Percentiles rank a stretch among this genome's conserved stretches.
Evolutionary conservation across 2,329 filamentous ascomycete species (phyloP).

Genomic region (Tolypocladium tropicale): DNA sequence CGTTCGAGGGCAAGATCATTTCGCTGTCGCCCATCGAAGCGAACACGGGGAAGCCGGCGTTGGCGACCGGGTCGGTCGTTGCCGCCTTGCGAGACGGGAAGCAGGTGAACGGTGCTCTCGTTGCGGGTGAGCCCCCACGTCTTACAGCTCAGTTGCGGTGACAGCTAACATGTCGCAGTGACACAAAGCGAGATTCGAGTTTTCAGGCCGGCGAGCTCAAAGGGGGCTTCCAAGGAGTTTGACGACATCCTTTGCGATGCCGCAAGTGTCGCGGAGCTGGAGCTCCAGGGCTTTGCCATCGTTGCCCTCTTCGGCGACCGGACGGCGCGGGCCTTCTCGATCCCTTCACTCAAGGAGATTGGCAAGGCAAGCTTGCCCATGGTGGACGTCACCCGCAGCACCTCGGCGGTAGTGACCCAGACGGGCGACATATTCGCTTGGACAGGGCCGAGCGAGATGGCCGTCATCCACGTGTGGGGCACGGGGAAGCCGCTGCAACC

Average conservation of each 20-base stretch:
- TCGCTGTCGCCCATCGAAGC: conserved; percentile 70
- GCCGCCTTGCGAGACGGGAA: conserved; percentile 64
- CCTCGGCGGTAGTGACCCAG: conserved; percentile 58
- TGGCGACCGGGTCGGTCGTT: conserved; percentile 65
- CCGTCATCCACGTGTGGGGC: conserved; percentile 77
- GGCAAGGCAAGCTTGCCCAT: conserved; percentile 55
- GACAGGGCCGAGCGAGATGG: conserved; percentile 79
- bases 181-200: conserved; percentile 69
- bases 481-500: conserved; percentile 54
- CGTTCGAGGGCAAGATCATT: conserved; percentile 60
- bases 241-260: conserved; percentile 75
- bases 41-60: conserved; percentile 64
- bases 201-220: conserved; percentile 73
- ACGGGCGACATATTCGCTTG: conserved; percentile 80
- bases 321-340: conserved; percentile 66
- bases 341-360: conserved; percentile 84
- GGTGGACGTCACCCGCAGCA: conserved; percentile 64
- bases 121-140: conserved; percentile 49
- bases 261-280: conserved; percentile 65
- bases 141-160: background rate
- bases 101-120: conserved; percentile 69
- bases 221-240: conserved; percentile 88
- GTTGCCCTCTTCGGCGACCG: conserved; percentile 81
- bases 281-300: conserved; percentile 66
- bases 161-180: conserved; percentile 31